Evolutionary conservation across 768 basidiomycete genomes (phyloP).

Genomic region (Rhizopogon vesiculosus): DNA sequence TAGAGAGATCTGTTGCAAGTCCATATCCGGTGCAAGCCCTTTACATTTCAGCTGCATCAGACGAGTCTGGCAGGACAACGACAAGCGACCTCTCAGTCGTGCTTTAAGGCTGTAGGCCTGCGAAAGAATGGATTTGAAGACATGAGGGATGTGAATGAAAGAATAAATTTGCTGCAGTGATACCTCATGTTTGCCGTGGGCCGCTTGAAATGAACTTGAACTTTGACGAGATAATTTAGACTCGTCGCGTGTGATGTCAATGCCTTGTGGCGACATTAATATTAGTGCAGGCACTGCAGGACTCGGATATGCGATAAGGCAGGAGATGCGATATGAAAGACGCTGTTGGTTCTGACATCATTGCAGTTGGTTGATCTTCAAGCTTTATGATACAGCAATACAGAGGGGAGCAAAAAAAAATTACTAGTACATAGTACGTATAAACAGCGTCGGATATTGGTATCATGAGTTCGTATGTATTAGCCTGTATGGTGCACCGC

Average conservation of each 20-base stretch:
- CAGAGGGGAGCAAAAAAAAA: conserved; percentile 2
- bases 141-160: background rate
- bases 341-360: no score
- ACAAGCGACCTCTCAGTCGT: no score
- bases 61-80: background rate
- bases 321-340: background rate
- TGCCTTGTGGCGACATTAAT: background rate
- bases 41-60: background rate
- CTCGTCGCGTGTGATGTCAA: no score
- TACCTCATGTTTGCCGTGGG: background rate
- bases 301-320: background rate
- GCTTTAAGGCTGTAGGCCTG: background rate
- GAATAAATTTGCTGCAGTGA: background rate
- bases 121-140: background rate
- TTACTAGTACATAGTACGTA: conserved; percentile 10
- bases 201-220: background rate
- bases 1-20: background rate
- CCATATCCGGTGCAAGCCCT: background rate
- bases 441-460: conserved; percentile 15
- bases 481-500: background rate
- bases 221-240: background rate
- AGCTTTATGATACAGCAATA: background rate
- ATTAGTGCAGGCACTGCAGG: background rate
- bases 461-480: conserved; percentile 4
- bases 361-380: background rate